These are phyloP conservation scores for Colletotrichum navitas DNA, from an alignment of 2,329 filamentous ascomycete species.

Conservation along the genomic window DNA sequence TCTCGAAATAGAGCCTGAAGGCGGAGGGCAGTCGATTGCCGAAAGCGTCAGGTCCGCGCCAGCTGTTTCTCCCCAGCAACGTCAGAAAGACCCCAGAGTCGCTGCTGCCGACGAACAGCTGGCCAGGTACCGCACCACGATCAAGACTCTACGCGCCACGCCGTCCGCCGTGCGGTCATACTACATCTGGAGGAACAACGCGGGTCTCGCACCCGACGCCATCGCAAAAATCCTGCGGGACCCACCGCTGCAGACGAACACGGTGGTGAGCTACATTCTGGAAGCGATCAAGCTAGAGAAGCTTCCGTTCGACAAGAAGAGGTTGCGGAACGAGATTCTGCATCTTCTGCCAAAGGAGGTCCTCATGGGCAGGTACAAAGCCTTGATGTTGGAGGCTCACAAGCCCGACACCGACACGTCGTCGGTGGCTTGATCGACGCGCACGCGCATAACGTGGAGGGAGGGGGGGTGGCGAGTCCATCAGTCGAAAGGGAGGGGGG, in stretches of 20 bases:
- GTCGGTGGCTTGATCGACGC: background rate
- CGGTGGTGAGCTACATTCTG: slow-evolving; percentile 71
- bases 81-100: slow-evolving; percentile 57
- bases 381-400: slow-evolving; percentile 46
- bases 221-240: slow-evolving; percentile 70
- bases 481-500: background rate
- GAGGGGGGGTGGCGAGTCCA: slow-evolving; percentile 1
- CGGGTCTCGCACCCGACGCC: slow-evolving; percentile 59
- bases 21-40: slow-evolving; percentile 33
- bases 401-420: slow-evolving; percentile 11
- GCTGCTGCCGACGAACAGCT: slow-evolving; percentile 57
- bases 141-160: slow-evolving; percentile 44
- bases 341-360: slow-evolving; percentile 47
- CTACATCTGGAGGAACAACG: slow-evolving; percentile 71
- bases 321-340: slow-evolving; percentile 61
- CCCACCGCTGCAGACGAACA: slow-evolving; percentile 68
- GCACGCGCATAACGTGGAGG: background rate
- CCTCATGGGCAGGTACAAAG: slow-evolving; percentile 46
- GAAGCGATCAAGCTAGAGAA: slow-evolving; percentile 64
- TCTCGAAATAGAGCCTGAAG: slow-evolving; percentile 46
- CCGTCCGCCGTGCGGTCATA: slow-evolving; percentile 67
- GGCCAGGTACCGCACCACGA: slow-evolving; percentile 52
- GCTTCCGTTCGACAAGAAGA: slow-evolving; percentile 61
- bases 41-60: slow-evolving; percentile 36
- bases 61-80: slow-evolving; percentile 23